Conservation (phyloP, 768 basidiomycete genomes). For the Panaeolus papilionaceus region DNA sequence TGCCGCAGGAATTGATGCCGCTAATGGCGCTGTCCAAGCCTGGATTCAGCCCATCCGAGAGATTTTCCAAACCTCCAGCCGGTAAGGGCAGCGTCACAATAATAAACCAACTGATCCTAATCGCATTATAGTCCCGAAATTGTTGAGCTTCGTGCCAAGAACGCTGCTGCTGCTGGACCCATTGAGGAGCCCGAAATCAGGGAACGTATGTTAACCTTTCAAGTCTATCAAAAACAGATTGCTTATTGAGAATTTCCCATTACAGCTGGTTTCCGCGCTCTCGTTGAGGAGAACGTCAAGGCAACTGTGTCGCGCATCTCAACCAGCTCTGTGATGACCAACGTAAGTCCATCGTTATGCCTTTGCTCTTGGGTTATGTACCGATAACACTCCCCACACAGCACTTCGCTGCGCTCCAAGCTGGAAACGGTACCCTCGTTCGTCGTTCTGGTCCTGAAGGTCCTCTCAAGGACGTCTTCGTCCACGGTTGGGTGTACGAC, state of each 20-base stretch:
- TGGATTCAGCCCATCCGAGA: slow-evolving; percentile 48
- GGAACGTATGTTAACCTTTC: slow-evolving; percentile 32
- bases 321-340: slow-evolving; percentile 34
- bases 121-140: slow-evolving; percentile 33
- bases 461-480: slow-evolving; percentile 32
- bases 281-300: slow-evolving; percentile 51
- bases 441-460: background rate
- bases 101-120: background rate
- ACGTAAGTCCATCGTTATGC: slow-evolving; percentile 27
- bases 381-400: background rate
- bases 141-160: slow-evolving; percentile 35
- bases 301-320: slow-evolving; percentile 37
- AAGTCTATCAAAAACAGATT: background rate
- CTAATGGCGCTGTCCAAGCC: slow-evolving; percentile 41
- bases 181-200: slow-evolving; percentile 32
- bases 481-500: slow-evolving; percentile 69
- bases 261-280: slow-evolving; percentile 46
- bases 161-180: slow-evolving; percentile 13
- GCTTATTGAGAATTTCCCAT: background rate
- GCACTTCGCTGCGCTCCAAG: slow-evolving; percentile 25
- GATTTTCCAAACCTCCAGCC: slow-evolving; percentile 41
- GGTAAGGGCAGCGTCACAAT: slow-evolving; percentile 25
- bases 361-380: background rate
- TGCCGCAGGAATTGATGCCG: slow-evolving; percentile 21
- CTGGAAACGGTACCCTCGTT: background rate